These are phyloP conservation scores for Paraconiothyrium sp. DNA, from an alignment of 2,329 filamentous ascomycete species.

Conservation along the genomic window DNA sequence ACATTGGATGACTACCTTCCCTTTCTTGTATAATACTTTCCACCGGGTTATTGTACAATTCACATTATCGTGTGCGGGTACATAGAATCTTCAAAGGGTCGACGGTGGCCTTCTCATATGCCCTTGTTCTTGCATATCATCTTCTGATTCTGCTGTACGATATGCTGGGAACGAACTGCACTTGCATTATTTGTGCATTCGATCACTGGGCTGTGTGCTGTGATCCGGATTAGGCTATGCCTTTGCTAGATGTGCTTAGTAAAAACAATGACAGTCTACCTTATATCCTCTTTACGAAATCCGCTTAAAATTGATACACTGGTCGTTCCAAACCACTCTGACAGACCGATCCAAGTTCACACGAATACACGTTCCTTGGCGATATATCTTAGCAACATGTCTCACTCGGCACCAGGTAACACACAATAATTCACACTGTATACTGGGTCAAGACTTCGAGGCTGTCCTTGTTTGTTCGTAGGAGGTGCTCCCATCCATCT, in stretches of 20 bases:
- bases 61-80: not conserved
- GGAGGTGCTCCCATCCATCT: too few species aligned
- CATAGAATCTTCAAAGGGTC: not conserved
- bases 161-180: not conserved
- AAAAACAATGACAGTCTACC: too few species aligned
- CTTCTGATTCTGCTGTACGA: not conserved
- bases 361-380: too few species aligned
- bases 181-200: not conserved
- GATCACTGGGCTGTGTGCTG: not conserved
- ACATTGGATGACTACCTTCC: not conserved
- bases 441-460: too few species aligned
- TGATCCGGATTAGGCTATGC: not conserved
- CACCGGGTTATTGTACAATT: not conserved
- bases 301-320: too few species aligned
- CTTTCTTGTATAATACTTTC: not conserved
- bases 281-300: too few species aligned
- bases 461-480: too few species aligned
- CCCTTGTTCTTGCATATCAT: not conserved
- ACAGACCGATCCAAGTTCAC: too few species aligned
- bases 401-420: too few species aligned
- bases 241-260: not conserved
- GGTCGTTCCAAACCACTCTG: too few species aligned
- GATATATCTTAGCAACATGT: too few species aligned
- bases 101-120: not conserved
- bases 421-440: too few species aligned